A percentile compares a stretch with the other conserved stretches of the same genome.
These are phyloP conservation scores for Pythium aristosporum DNA, from an alignment of 352 stramenopile genomes.

Conservation along the genomic window DNA sequence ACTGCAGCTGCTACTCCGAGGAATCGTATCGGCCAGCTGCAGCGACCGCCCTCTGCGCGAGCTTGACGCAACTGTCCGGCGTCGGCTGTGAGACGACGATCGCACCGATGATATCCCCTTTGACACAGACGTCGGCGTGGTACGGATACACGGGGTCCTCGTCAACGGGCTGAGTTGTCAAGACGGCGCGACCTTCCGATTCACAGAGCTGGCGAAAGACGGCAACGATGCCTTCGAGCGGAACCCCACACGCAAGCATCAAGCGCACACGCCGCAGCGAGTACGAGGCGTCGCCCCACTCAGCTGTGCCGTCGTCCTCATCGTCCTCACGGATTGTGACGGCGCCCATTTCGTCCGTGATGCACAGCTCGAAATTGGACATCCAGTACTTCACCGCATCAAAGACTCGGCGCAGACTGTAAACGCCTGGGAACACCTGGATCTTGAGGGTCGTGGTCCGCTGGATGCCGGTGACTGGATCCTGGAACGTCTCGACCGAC, in stretches of 20 bases:
- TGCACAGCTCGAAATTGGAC: conserved; percentile 8
- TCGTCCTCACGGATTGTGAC: conserved; percentile 9
- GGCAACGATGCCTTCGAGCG: neutral
- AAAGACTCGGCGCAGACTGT: conserved; percentile 1
- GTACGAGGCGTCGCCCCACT: neutral
- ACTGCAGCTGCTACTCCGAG: neutral
- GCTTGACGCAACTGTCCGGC: neutral
- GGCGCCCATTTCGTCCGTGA: conserved; percentile 1
- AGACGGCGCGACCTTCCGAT: neutral
- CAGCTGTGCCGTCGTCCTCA: neutral
- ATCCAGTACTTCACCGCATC: neutral
- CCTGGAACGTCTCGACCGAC: conserved; percentile 3
- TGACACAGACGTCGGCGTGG: neutral
- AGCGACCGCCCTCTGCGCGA: neutral
- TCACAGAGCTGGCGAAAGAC: conserved; percentile 4
- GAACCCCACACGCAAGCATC: neutral
- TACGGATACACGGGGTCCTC: neutral
- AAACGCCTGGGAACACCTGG: conserved; percentile 3
- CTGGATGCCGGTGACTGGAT: neutral
- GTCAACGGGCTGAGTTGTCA: neutral
- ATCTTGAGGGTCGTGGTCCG: neutral
- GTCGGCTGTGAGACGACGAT: neutral
- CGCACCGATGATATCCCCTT: neutral
- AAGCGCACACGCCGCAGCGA: conserved; percentile 4
- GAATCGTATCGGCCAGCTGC: neutral